phyloP scores from a whole-genome alignment of 177 flowering plant species.

The Tripterygium wilfordii region DNA sequence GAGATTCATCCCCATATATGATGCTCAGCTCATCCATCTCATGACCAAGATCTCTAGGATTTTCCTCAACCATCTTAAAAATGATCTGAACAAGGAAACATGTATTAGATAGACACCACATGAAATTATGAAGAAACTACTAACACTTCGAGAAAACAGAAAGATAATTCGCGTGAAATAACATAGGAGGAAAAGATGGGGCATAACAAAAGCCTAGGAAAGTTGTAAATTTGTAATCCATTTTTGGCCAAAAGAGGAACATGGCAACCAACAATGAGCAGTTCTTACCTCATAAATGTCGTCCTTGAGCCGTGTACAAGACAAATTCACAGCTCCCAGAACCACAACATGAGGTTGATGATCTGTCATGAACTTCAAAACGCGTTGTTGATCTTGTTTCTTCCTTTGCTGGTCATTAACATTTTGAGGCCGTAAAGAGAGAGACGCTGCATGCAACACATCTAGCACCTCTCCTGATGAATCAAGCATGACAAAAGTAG shows the following conservation, averaged over 20 bases:
- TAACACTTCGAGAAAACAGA: no score
- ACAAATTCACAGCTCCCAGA: constrained; percentile 76
- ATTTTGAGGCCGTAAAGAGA: constrained; percentile 67
- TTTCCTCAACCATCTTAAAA: constrained; percentile 82
- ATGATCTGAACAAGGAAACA: constrained; percentile 44
- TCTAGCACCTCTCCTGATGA: constrained; percentile 85
- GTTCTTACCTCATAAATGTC: constrained; percentile 80
- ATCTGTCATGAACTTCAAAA: constrained; percentile 82
- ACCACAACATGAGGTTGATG: constrained; percentile 90
- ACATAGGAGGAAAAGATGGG: no score
- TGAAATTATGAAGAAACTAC: no score
- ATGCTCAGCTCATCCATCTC: constrained; percentile 73
- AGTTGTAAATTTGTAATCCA: no score
- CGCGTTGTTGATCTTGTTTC: constrained; percentile 80
- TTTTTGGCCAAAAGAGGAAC: not conserved
- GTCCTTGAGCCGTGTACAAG: constrained; percentile 69
- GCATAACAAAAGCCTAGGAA: no score
- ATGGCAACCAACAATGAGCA: not conserved
- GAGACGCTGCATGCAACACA: constrained; percentile 68
- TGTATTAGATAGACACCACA: not conserved
- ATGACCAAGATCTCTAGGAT: constrained; percentile 78
- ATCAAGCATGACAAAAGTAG: constrained; percentile 94
- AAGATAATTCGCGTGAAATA: no score
- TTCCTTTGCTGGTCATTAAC: constrained; percentile 83
- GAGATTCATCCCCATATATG: constrained; percentile 90